phyloP scores from a whole-genome alignment of 768 basidiomycete genomes.

The Termitomyces sp. region DNA sequence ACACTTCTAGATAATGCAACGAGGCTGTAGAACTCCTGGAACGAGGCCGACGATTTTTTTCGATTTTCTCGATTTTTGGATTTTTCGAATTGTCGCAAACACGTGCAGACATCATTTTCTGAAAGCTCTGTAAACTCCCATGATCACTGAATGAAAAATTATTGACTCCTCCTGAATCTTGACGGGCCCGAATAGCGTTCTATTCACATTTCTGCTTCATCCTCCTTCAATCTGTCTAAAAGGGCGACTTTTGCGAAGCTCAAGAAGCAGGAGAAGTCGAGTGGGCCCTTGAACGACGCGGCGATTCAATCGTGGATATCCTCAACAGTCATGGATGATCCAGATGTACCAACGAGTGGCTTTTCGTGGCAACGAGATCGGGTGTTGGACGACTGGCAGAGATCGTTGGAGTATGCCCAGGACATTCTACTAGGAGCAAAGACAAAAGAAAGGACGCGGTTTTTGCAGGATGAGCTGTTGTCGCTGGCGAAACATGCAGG shows the following conservation, averaged over 20 bases:
- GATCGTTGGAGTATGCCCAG: constrained; percentile 53
- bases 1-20: too few relatives aligned
- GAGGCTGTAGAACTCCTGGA: too few relatives aligned
- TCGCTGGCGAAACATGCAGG: constrained; percentile 57
- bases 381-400: constrained; percentile 52
- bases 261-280: constrained; percentile 41
- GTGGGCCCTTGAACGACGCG: constrained; percentile 39
- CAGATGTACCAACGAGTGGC: constrained; percentile 26
- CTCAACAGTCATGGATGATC: constrained; percentile 32
- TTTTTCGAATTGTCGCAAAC: too few relatives aligned
- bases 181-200: not conserved
- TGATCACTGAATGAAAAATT: constrained; percentile 9
- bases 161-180: not conserved
- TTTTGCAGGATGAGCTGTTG: constrained; percentile 59
- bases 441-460: constrained; percentile 52
- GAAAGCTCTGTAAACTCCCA: not conserved
- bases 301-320: constrained; percentile 67
- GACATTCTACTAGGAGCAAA: constrained; percentile 44
- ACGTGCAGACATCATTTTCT: too few relatives aligned
- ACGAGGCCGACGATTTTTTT: too few relatives aligned
- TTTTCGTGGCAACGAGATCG: constrained; percentile 50
- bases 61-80: too few relatives aligned
- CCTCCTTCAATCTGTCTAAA: constrained; percentile 31
- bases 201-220: not conserved
- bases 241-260: constrained; percentile 44